Conservation (phyloP, 2,329 filamentous ascomycete genomes). For the Xylariaceae sp. region DNA sequence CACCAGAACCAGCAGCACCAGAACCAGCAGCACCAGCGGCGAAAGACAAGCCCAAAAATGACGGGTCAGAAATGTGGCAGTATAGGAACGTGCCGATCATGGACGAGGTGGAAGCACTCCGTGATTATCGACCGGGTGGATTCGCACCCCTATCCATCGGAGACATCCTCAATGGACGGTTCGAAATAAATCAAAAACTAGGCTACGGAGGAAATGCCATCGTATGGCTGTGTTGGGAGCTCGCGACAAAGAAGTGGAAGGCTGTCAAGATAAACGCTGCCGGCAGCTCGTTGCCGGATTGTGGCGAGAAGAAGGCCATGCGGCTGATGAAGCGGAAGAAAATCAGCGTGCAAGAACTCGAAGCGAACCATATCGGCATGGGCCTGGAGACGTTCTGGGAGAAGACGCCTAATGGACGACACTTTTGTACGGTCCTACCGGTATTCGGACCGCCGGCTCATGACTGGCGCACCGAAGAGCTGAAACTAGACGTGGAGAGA, state of each 20-base stretch:
- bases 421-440: slow-evolving; percentile 17
- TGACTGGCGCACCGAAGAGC: slow-evolving; percentile 4
- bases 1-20: too few relatives aligned
- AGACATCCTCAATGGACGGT: slow-evolving; percentile 6
- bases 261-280: slow-evolving; percentile 17
- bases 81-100: not conserved
- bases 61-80: not conserved
- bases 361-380: slow-evolving; percentile 7
- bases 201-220: slow-evolving; percentile 16
- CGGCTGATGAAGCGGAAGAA: not conserved
- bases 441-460: slow-evolving; percentile 9
- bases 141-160: not conserved
- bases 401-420: slow-evolving; percentile 14
- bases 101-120: not conserved
- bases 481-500: not conserved
- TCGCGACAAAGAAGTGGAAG: slow-evolving; percentile 10
- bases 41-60: not conserved
- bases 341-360: not conserved
- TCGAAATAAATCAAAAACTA: slow-evolving; percentile 15
- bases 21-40: too few relatives aligned
- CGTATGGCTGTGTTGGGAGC: slow-evolving; percentile 20
- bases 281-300: slow-evolving; percentile 2
- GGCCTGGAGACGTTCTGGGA: slow-evolving; percentile 13
- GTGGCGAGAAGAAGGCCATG: slow-evolving; percentile 5
- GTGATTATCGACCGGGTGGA: not conserved